Evolutionary conservation across 2,329 filamentous ascomycete species (phyloP).

Genomic region (Beauveria varroae): DNA sequence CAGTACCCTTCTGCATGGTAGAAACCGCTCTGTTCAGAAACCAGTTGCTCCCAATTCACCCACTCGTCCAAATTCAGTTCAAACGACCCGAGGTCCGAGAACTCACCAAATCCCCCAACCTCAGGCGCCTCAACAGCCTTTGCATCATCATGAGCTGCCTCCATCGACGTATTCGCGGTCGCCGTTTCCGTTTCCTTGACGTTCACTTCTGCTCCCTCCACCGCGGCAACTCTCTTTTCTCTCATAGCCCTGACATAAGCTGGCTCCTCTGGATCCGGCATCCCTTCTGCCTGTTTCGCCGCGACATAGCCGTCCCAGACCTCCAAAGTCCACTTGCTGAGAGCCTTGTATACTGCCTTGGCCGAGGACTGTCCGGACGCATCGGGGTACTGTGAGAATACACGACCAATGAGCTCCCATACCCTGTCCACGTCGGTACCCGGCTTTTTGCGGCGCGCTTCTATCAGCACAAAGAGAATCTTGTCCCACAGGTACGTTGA

Average conservation of each 20-base stretch:
- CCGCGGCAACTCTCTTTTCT: background rate
- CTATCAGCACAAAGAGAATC: slow-evolving; percentile 24
- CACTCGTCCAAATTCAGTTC: slow-evolving; percentile 11
- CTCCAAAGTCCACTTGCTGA: slow-evolving; percentile 12
- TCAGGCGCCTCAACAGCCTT: background rate
- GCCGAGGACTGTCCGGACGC: slow-evolving; percentile 16
- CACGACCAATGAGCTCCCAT: slow-evolving; percentile 20
- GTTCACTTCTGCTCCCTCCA: background rate
- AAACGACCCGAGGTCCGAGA: slow-evolving; percentile 10
- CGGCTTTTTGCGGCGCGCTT: slow-evolving; percentile 18
- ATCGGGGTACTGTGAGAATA: slow-evolving; percentile 18
- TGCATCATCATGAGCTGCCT: background rate
- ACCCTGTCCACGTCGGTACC: slow-evolving; percentile 21
- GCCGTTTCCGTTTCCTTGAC: background rate
- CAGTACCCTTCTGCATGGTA: background rate
- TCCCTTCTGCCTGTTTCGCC: background rate
- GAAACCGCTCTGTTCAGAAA: background rate
- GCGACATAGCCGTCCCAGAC: slow-evolving; percentile 11
- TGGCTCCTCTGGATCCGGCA: slow-evolving; percentile 4
- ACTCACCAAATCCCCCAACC: background rate
- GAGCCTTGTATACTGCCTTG: slow-evolving; percentile 16
- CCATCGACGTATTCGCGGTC: background rate
- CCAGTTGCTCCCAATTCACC: slow-evolving; percentile 13
- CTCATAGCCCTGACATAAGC: slow-evolving; percentile 5
- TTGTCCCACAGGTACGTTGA: slow-evolving; percentile 24